Evolutionary conservation across 306 rosid genomes (phyloP).

Genomic region (Luffa acutangula): DNA sequence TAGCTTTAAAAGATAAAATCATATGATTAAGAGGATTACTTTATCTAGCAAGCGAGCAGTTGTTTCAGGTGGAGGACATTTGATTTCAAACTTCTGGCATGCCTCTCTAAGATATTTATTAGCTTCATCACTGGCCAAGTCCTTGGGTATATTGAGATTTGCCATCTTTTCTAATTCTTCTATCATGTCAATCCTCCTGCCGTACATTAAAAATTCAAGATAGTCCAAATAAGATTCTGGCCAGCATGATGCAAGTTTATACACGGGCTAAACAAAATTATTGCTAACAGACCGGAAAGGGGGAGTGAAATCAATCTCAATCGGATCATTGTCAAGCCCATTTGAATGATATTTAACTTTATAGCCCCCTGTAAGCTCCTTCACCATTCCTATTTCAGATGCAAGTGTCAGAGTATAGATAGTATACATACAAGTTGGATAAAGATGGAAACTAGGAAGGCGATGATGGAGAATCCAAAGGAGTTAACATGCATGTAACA

Average conservation of each 20-base stretch:
- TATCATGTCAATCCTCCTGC: slow-evolving; percentile 90
- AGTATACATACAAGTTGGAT: slow-evolving; percentile 10
- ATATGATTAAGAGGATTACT: slow-evolving; percentile 20
- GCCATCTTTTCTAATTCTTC: slow-evolving; percentile 73
- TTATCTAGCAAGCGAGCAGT: slow-evolving; percentile 82
- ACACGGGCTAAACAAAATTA: not conserved
- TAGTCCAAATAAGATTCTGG: slow-evolving; percentile 13
- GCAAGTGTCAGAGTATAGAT: slow-evolving; percentile 14
- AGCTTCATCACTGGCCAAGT: slow-evolving; percentile 65
- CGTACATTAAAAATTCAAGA: not conserved
- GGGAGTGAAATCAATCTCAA: slow-evolving; percentile 36
- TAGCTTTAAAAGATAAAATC: not conserved
- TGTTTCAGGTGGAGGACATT: slow-evolving; percentile 85
- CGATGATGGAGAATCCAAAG: not conserved
- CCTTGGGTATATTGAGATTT: slow-evolving; percentile 65
- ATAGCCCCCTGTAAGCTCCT: slow-evolving; percentile 83
- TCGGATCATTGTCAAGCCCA: slow-evolving; percentile 65
- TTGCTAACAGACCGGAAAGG: slow-evolving; percentile 40
- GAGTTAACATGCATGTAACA: slow-evolving; percentile 9
- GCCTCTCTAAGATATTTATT: slow-evolving; percentile 64
- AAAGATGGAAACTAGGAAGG: slow-evolving; percentile 2
- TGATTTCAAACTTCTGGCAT: slow-evolving; percentile 57
- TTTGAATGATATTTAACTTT: slow-evolving; percentile 64
- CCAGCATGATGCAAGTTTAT: not conserved
- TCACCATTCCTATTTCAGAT: slow-evolving; percentile 55